phyloP scores from a whole-genome alignment of 495 filamentous ascomycete genomes.

The Annulohypoxylon stygium region DNA sequence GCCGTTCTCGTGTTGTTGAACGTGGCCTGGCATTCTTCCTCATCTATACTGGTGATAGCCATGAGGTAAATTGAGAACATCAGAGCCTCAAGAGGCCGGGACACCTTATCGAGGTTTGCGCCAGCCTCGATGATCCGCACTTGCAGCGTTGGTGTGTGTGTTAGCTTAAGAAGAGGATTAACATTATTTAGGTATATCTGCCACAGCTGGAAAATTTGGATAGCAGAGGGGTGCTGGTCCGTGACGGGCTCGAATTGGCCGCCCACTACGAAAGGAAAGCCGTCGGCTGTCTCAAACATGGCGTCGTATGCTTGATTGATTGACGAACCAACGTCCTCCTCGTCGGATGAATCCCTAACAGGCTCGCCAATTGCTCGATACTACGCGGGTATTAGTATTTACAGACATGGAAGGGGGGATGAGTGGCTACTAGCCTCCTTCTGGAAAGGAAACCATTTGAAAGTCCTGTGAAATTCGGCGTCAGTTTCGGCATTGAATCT shows the following conservation, averaged over 20 bases:
- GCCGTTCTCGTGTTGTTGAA: conserved; percentile 62
- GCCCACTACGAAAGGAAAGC: conserved; percentile 72
- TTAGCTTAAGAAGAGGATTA: conserved; percentile 76
- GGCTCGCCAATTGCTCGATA: conserved; percentile 57
- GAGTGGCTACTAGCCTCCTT: conserved; percentile 55
- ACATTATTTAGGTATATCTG: conserved; percentile 77
- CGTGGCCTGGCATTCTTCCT: conserved; percentile 63
- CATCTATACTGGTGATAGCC: conserved; percentile 64
- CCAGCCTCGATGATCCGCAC: conserved; percentile 64
- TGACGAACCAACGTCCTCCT: conserved; percentile 67
- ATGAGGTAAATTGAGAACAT: conserved; percentile 71
- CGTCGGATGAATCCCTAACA: conserved; percentile 70
- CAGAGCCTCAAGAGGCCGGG: conserved; percentile 64
- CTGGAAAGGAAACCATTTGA: conserved; percentile 59
- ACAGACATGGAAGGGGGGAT: not conserved
- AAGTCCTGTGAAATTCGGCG: conserved; percentile 42
- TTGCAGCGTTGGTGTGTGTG: conserved; percentile 74
- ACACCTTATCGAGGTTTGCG: conserved; percentile 61
- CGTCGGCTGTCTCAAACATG: conserved; percentile 65
- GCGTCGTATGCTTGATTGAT: conserved; percentile 67
- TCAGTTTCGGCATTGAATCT: conserved; percentile 26
- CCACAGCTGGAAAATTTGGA: conserved; percentile 82
- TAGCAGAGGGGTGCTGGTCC: conserved; percentile 70
- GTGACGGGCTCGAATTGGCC: conserved; percentile 61
- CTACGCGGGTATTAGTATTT: conserved; percentile 48